Evolutionary conservation across 2,329 filamentous ascomycete genomes (phyloP), one percentile per base, ranked within the genome.

Genomic region (Aphanocladium album): DNA sequence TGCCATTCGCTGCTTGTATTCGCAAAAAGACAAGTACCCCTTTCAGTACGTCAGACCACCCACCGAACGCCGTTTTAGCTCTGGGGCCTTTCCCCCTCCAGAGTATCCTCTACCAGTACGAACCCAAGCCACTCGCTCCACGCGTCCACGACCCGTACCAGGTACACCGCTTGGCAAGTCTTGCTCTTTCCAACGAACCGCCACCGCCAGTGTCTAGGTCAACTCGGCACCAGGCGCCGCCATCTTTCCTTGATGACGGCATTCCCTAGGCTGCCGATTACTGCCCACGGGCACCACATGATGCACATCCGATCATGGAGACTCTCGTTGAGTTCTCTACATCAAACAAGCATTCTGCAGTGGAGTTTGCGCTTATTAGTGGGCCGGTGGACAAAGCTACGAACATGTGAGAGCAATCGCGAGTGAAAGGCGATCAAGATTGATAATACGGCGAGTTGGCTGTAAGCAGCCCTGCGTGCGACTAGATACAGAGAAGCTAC

Each of bases 91-190:
- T 45, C 8, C 53, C 53, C 25, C n/a, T 25, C 25, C 16, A 25
- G 33, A 30, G 54, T 57, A 57, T 30, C 14, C 33, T 47, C 54
- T n/a, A n/a, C n/a, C n/a, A n/a, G n/a, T 57, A 57, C 54, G 21
- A n/a, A n/a, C 19, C 17, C 43, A 19, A 25, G 54, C 54, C 43
- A 27, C 16, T 4, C 4, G 43, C 30, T 49, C 54, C 54, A 49
- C 45, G 30, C 21, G 30, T 47, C 21, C 23, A 35, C 30, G 19
- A 23, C 35, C 2, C 39, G 47, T 53, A 60, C 35, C 49, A 47
- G 50, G 30, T 53, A 60, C 49, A 54, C 57, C 41, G 50, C 49
- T 46, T 53, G 39, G 33, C 47, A n/a, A 19, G 23, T 16, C n/a
- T 19, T 30, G 27, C 17, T 33, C 17, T 14, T n/a, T 61, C 46